Evolutionary conservation across 176 grass and related monocot species (phyloP).

Genomic region (Carex kokanica): DNA sequence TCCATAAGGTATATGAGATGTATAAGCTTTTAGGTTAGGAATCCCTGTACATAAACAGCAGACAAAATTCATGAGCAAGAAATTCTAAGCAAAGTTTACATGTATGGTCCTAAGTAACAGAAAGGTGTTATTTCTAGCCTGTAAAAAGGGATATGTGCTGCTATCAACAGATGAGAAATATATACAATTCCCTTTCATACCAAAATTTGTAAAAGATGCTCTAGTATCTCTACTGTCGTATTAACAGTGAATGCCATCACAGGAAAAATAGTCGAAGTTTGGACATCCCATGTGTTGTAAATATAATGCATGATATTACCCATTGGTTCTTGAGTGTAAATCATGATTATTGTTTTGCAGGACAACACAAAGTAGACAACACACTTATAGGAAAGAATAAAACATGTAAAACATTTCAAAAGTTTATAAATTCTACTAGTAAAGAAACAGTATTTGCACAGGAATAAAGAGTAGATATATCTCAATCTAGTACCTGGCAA

Average conservation of each 20-base stretch:
- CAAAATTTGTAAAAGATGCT: neutral
- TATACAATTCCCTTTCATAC: no score
- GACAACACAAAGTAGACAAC: neutral
- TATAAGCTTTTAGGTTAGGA: neutral
- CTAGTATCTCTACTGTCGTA: neutral
- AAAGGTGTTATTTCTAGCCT: neutral
- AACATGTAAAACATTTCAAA: conserved; percentile 18
- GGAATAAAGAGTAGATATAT: neutral
- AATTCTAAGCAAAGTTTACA: neutral
- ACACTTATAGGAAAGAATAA: neutral
- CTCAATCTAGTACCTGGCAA: conserved; percentile 54
- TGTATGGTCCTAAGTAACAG: neutral
- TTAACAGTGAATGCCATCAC: neutral
- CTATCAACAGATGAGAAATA: neutral
- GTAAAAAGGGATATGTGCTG: neutral
- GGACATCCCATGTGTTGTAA: neutral
- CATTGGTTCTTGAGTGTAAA: neutral
- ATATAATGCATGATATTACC: neutral
- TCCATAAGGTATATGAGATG: neutral
- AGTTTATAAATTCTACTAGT: conserved; percentile 14
- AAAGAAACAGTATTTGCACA: neutral
- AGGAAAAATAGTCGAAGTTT: neutral
- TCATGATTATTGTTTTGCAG: neutral
- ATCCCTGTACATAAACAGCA: conserved; percentile 13
- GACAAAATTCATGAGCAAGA: neutral